Conservation (phyloP, 1,284 basidiomycete genomes). For the Ceratobasidium papillatum region DNA sequence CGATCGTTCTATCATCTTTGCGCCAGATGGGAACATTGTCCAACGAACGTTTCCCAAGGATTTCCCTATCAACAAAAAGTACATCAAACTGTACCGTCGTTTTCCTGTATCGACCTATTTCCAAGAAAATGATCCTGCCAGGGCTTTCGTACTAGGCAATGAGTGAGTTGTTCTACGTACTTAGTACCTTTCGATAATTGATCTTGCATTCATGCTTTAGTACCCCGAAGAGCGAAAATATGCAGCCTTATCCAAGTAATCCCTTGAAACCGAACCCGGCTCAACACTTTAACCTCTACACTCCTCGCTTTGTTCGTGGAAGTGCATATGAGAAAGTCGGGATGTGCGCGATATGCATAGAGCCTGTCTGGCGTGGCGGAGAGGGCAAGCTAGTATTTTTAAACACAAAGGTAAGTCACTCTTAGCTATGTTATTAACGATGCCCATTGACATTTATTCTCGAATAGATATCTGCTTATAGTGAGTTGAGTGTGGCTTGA, state of each 20-base stretch:
- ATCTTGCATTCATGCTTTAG: not conserved
- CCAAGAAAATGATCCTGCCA: not conserved
- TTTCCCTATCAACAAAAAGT: constrained; percentile 24
- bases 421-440: too few relatives aligned
- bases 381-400: constrained; percentile 71
- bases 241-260: not conserved
- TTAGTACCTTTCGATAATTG: not conserved
- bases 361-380: constrained; percentile 67
- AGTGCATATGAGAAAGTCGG: constrained; percentile 73
- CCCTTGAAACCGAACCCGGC: constrained; percentile 14
- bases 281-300: constrained; percentile 68
- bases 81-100: constrained; percentile 27
- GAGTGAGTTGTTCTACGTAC: constrained; percentile 1
- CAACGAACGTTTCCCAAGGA: constrained; percentile 17
- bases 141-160: constrained; percentile 9
- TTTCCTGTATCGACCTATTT: constrained; percentile 41
- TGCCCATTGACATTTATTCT: too few relatives aligned
- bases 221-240: not conserved
- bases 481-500: constrained; percentile 55
- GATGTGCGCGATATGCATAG: constrained; percentile 78
- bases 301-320: constrained; percentile 78
- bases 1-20: not conserved
- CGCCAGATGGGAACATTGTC: not conserved
- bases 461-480: constrained; percentile 66
- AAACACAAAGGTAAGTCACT: constrained; percentile 67